phyloP scores from a whole-genome alignment of 345 rosid species.

The Bruguiera sexangula region DNA sequence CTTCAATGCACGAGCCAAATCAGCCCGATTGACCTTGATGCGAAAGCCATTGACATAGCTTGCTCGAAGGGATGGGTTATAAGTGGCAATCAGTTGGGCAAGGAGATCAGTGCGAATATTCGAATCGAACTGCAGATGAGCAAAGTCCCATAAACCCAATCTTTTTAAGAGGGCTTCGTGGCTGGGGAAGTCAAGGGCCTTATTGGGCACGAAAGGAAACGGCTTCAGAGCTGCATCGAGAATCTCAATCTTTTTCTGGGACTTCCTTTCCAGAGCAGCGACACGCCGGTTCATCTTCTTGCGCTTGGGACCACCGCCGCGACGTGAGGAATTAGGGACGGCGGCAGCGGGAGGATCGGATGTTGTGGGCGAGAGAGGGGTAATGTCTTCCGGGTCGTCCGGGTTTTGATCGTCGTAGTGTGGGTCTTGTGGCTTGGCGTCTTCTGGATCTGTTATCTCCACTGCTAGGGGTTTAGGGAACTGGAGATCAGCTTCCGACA shows the following conservation, averaged over 20 bases:
- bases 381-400: slow-evolving; percentile 14
- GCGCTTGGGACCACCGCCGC: slow-evolving; percentile 10
- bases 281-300: slow-evolving; percentile 3
- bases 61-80: slow-evolving; percentile 28
- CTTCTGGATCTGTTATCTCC: slow-evolving; percentile 11
- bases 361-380: slow-evolving; percentile 6
- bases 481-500: not conserved
- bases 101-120: slow-evolving; percentile 52
- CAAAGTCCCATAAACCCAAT: slow-evolving; percentile 83
- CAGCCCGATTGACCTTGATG: slow-evolving; percentile 63
- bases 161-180: slow-evolving; percentile 59
- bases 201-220: slow-evolving; percentile 56
- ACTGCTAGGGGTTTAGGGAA: slow-evolving; percentile 14
- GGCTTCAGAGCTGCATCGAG: slow-evolving; percentile 48
- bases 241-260: slow-evolving; percentile 45
- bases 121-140: slow-evolving; percentile 57
- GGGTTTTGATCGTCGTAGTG: slow-evolving; percentile 11
- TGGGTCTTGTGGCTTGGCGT: not conserved
- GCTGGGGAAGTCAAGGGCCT: slow-evolving; percentile 51
- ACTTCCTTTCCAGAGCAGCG: slow-evolving; percentile 30
- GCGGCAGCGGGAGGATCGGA: not conserved
- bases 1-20: slow-evolving; percentile 73
- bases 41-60: slow-evolving; percentile 59
- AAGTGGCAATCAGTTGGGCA: slow-evolving; percentile 60
- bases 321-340: slow-evolving; percentile 3